phyloP scores from a whole-genome alignment of 2,329 filamentous ascomycete genomes.

The Metarhizium robertsii region DNA sequence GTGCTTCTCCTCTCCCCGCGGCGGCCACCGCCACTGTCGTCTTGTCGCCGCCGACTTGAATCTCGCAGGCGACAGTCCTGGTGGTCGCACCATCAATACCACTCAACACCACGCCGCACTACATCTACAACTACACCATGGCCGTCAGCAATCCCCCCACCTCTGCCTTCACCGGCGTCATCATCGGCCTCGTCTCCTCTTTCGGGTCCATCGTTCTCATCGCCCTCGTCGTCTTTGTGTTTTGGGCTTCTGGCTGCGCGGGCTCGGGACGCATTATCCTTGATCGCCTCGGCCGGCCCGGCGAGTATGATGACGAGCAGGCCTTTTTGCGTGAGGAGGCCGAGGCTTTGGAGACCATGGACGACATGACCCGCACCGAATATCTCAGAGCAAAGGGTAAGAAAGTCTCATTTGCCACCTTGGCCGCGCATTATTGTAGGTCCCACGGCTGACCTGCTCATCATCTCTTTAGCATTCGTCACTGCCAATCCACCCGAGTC shows the following conservation, averaged over 20 bases:
- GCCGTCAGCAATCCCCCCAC: constrained; percentile 24
- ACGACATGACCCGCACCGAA: constrained; percentile 81
- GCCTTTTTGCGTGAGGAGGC: constrained; percentile 89
- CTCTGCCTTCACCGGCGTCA: constrained; percentile 60
- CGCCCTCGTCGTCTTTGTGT: constrained; percentile 81
- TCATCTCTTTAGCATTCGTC: constrained; percentile 61
- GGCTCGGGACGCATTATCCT: constrained; percentile 81
- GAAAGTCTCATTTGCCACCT: constrained; percentile 10
- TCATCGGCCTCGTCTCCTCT: constrained; percentile 90
- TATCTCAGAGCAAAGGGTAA: constrained; percentile 92
- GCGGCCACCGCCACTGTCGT: constrained; percentile 4
- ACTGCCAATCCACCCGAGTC: constrained; percentile 93
- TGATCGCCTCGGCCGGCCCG: constrained; percentile 84
- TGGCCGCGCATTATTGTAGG: neutral
- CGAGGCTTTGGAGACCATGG: constrained; percentile 90
- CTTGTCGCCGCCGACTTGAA: neutral
- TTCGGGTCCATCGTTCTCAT: constrained; percentile 86
- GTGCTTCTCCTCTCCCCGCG: neutral
- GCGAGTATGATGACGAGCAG: constrained; percentile 97
- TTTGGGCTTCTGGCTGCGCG: constrained; percentile 64
- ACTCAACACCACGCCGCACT: neutral
- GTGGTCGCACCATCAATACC: neutral
- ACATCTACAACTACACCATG: constrained; percentile 9
- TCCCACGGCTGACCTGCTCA: constrained; percentile 6
- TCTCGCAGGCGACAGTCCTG: neutral